Percentiles rank a stretch among this genome's conserved stretches.
phyloP scores from a whole-genome alignment of 345 rosid genomes.

The Eucalyptus pauciflora region DNA sequence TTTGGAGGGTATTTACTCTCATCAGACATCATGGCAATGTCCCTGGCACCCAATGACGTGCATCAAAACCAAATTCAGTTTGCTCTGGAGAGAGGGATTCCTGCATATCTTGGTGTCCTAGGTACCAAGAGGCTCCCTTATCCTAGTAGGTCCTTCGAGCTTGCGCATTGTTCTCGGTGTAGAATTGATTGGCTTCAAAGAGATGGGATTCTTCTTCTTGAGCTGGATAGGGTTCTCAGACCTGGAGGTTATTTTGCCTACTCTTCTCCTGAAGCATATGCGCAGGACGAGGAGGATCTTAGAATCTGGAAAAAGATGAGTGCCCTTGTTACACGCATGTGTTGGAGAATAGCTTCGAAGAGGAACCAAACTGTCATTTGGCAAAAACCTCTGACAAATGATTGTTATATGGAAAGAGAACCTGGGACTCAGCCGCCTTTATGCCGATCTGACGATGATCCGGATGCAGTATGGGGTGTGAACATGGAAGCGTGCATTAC shows the following conservation, averaged over 20 bases:
- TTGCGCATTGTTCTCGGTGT: slow-evolving; percentile 97
- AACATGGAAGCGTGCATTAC: slow-evolving; percentile 91
- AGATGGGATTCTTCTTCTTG: slow-evolving; percentile 96
- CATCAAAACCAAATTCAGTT: slow-evolving; percentile 99
- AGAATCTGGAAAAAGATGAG: slow-evolving; percentile 97
- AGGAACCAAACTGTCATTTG: slow-evolving; percentile 94
- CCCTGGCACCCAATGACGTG: slow-evolving; percentile 96
- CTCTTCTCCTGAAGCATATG: slow-evolving; percentile 98
- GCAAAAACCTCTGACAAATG: slow-evolving; percentile 90
- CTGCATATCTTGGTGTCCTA: slow-evolving; percentile 94
- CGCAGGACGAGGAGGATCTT: slow-evolving; percentile 91
- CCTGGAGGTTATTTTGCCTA: slow-evolving; percentile 99
- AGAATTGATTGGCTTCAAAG: slow-evolving; percentile 99
- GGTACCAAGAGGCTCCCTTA: slow-evolving; percentile 96
- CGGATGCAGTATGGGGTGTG: slow-evolving; percentile 83
- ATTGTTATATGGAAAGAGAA: slow-evolving; percentile 73
- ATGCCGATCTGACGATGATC: slow-evolving; percentile 80
- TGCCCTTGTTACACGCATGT: slow-evolving; percentile 83
- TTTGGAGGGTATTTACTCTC: slow-evolving; percentile 94
- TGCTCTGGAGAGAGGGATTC: slow-evolving; percentile 97
- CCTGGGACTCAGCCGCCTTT: slow-evolving; percentile 88
- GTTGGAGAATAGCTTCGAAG: slow-evolving; percentile 91
- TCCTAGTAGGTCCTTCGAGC: slow-evolving; percentile 98
- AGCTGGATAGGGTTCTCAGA: slow-evolving; percentile 88
- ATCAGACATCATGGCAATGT: slow-evolving; percentile 77